Percentiles rank a stretch among this genome's conserved stretches.
Evolutionary conservation across 257 asterid genomes (phyloP).

Genomic region (Fraxinus pennsylvanica): DNA sequence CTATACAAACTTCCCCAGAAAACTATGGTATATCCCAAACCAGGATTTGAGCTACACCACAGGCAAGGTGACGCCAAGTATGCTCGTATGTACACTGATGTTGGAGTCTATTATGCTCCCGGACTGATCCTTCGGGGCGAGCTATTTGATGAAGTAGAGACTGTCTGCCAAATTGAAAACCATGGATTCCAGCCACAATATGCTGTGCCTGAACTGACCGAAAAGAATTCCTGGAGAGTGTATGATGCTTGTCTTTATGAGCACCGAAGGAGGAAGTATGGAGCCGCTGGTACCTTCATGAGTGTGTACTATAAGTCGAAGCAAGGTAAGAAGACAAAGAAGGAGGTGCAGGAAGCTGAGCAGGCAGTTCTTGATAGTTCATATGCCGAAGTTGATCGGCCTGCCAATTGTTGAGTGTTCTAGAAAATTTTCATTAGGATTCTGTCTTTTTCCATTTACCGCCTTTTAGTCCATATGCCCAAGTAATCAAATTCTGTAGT

Average conservation of each 20-base stretch:
- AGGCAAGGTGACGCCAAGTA: no score
- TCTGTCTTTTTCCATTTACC: background rate
- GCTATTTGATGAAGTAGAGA: no score
- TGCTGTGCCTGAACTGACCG: conserved; percentile 80
- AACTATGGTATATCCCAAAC: no score
- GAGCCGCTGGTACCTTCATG: conserved; percentile 88
- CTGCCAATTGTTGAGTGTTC: conserved; percentile 17
- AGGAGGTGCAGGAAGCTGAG: conserved; percentile 97
- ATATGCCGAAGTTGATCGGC: conserved; percentile 56
- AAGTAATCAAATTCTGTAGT: conserved; percentile 5
- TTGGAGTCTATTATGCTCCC: no score
- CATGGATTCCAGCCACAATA: conserved; percentile 94
- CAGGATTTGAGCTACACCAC: no score
- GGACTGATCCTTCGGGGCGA: no score
- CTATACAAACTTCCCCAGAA: no score
- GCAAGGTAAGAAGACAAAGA: conserved; percentile 95
- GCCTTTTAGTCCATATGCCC: background rate
- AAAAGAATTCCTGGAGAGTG: conserved; percentile 97
- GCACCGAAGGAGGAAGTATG: conserved; percentile 73
- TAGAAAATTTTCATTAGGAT: conserved; percentile 16
- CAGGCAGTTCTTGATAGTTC: conserved; percentile 72
- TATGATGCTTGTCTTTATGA: conserved; percentile 85
- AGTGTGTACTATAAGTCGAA: conserved; percentile 84
- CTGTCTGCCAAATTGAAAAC: conserved; percentile 53
- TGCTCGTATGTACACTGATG: no score